These are phyloP conservation scores for Neofusicoccum ribis DNA, from an alignment of 2,329 filamentous ascomycete genomes.

Conservation along the genomic window DNA sequence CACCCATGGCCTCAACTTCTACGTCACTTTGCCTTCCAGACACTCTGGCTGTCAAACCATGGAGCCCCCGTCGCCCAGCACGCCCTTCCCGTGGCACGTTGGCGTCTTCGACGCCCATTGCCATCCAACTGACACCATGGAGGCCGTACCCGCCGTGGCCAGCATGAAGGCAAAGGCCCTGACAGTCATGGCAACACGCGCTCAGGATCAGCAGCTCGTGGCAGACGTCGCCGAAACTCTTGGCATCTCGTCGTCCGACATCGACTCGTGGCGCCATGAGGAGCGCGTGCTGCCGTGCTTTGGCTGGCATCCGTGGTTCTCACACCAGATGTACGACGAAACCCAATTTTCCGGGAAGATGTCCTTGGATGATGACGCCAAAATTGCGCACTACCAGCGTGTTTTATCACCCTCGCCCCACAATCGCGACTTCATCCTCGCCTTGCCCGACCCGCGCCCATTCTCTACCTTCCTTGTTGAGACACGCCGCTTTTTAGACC, in stretches of 20 bases:
- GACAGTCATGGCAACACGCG: constrained; percentile 75
- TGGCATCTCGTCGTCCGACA: constrained; percentile 43
- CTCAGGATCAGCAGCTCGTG: constrained; percentile 74
- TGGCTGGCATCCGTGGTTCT: constrained; percentile 88
- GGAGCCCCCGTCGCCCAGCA: background rate
- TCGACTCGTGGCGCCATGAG: constrained; percentile 31
- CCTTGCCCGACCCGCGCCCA: constrained; percentile 61
- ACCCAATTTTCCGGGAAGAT: constrained; percentile 31
- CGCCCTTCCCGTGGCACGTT: constrained; percentile 65
- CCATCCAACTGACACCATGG: constrained; percentile 78
- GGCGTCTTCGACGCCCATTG: constrained; percentile 79
- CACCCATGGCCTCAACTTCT: background rate
- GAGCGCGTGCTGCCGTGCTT: constrained; percentile 68
- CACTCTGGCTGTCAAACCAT: background rate
- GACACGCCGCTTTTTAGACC: constrained; percentile 56
- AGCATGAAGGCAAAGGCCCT: constrained; percentile 66
- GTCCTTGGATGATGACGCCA: constrained; percentile 44
- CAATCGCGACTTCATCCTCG: constrained; percentile 49
- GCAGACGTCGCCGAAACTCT: constrained; percentile 58
- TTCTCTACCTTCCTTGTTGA: constrained; percentile 60
- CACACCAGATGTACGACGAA: constrained; percentile 72
- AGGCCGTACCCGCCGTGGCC: constrained; percentile 58
- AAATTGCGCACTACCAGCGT: constrained; percentile 63
- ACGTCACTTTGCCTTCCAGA: background rate
- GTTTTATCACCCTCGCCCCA: constrained; percentile 61